A percentile compares a stretch with the other conserved stretches of the same genome.
Conservation (phyloP, 495 filamentous ascomycete species). For the Aspergillus ellipticus region DNA sequence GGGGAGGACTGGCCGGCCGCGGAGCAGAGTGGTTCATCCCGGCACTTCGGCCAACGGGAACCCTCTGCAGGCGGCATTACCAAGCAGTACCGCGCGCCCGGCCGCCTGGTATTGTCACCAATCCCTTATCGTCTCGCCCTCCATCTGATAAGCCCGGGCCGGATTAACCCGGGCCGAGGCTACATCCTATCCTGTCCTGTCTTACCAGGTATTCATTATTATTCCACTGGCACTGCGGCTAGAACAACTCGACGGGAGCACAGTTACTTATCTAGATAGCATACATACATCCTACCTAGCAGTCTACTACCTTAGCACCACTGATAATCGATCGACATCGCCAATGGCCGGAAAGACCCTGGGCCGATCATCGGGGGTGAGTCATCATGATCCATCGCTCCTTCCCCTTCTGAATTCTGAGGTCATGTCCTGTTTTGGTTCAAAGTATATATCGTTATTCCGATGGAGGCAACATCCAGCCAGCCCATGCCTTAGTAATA, state of each 20-base stretch:
- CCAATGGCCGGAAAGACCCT: slow-evolving; percentile 20
- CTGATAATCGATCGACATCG: too few species aligned
- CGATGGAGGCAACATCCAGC: too few species aligned
- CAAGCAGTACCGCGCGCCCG: neutral
- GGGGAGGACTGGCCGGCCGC: too few species aligned
- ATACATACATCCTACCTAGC: too few species aligned
- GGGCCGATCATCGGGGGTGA: slow-evolving; percentile 24
- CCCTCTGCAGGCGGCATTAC: slow-evolving; percentile 6
- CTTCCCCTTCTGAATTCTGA: too few species aligned
- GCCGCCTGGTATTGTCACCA: neutral
- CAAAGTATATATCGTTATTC: neutral
- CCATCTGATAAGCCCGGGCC: slow-evolving; percentile 10
- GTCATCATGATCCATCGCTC: neutral
- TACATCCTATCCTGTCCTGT: too few species aligned
- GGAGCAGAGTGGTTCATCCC: neutral
- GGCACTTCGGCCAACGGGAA: slow-evolving; percentile 8
- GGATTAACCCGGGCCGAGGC: neutral
- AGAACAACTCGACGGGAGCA: too few species aligned
- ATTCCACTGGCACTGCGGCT: too few species aligned
- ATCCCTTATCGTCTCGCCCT: slow-evolving; percentile 1
- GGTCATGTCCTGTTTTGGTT: neutral
- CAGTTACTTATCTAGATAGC: neutral
- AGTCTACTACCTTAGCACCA: too few species aligned
- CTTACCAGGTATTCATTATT: too few species aligned
- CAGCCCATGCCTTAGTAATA: too few species aligned